Percentiles rank a stretch among this genome's conserved stretches.
Evolutionary conservation across 208 protist species (phyloP).

Genomic region (Leishmania aethiopica): DNA sequence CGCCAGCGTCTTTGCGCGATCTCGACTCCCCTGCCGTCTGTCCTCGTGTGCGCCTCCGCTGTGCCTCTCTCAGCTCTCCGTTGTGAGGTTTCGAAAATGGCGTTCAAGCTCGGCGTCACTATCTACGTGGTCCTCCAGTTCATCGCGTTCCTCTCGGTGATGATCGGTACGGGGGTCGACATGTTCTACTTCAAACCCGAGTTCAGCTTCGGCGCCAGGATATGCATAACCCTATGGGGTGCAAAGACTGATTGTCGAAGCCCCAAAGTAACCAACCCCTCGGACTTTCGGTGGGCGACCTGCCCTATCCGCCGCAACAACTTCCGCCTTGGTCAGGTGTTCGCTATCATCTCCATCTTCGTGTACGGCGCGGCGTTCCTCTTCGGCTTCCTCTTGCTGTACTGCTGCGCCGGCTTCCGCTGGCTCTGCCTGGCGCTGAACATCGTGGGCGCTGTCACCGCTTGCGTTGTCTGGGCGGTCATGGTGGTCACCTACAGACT

Average conservation of each 20-base stretch:
- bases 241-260: no score
- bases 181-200: slow-evolving; percentile 47
- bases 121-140: slow-evolving; percentile 55
- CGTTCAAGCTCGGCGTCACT: no score
- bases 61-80: not conserved
- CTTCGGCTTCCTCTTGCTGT: slow-evolving; percentile 35
- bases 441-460: slow-evolving; percentile 27
- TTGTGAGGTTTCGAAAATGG: not conserved
- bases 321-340: no score
- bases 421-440: slow-evolving; percentile 41
- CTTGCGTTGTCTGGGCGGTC: no score
- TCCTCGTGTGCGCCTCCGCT: not conserved
- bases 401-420: slow-evolving; percentile 45
- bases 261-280: no score
- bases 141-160: slow-evolving; percentile 46
- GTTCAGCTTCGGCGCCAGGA: no score
- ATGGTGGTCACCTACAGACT: no score
- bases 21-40: no score
- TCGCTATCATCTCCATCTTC: slow-evolving; percentile 41
- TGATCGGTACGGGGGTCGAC: slow-evolving; percentile 55
- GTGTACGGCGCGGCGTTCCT: slow-evolving; percentile 22
- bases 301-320: no score
- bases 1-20: no score
- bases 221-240: slow-evolving; percentile 71
- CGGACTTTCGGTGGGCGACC: no score